These are phyloP conservation scores for Gentiana dahurica DNA, from an alignment of 257 asterid genomes.

Conservation along the genomic window DNA sequence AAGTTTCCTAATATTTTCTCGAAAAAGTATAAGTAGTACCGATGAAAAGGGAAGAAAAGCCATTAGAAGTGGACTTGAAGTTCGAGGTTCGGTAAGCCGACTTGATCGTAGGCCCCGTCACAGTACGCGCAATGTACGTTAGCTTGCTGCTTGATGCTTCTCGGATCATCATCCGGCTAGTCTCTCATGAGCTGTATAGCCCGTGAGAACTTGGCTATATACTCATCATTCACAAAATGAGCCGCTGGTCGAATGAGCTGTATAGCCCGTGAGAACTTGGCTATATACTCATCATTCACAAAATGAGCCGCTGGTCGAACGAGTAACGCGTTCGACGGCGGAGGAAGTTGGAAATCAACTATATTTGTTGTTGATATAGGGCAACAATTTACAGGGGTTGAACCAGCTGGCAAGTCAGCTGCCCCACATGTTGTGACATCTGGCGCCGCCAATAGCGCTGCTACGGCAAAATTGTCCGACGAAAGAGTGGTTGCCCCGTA, in stretches of 20 bases:
- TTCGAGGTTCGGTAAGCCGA: background rate
- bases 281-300: conserved; percentile 4
- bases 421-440: conserved; percentile 7
- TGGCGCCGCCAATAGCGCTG: conserved; percentile 12
- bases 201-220: conserved; percentile 7
- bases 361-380: conserved; percentile 11
- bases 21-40: conserved; percentile 24
- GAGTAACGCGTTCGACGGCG: background rate
- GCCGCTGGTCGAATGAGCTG: conserved; percentile 21
- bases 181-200: conserved; percentile 17
- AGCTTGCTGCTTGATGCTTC: conserved; percentile 22
- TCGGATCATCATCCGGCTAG: conserved; percentile 17
- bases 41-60: conserved; percentile 27
- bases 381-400: conserved; percentile 7
- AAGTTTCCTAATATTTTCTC: conserved; percentile 22
- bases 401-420: background rate
- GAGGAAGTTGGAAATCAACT: conserved; percentile 6
- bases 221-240: conserved; percentile 8
- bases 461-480: conserved; percentile 2
- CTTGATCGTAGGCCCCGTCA: conserved; percentile 13
- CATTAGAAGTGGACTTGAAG: conserved; percentile 18
- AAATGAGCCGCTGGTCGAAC: conserved; percentile 23
- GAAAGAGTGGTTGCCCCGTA: conserved; percentile 10
- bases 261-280: conserved; percentile 9
- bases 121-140: conserved; percentile 28